Percentiles rank a stretch among this genome's conserved stretches.
Conservation (phyloP, 1,284 basidiomycete genomes). For the Rhodotorula sp. region DNA sequence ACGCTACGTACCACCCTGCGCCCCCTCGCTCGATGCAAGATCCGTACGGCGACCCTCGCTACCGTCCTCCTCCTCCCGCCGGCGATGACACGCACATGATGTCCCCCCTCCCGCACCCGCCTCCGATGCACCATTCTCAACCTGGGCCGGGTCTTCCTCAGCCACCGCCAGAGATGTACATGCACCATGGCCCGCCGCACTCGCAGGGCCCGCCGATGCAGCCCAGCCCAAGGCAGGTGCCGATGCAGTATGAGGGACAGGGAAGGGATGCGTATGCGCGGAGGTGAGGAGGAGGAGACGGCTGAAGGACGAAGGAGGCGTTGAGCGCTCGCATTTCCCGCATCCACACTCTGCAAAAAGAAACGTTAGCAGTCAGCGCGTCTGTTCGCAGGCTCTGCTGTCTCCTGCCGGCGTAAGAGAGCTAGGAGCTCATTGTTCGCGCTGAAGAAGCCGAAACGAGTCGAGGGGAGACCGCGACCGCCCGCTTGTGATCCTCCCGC, state of each 20-base stretch:
- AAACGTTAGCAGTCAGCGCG: too few species aligned
- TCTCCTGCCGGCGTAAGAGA: too few species aligned
- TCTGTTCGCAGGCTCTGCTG: not conserved
- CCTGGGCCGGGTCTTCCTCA: conserved; percentile 2
- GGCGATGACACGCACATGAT: conserved; percentile 20
- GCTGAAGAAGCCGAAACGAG: not conserved
- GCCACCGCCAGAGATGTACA: conserved; percentile 14
- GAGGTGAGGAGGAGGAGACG: not conserved
- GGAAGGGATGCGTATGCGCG: conserved; percentile 3
- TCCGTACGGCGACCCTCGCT: conserved; percentile 4
- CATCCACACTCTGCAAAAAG: not conserved
- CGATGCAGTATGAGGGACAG: not conserved
- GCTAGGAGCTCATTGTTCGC: too few species aligned
- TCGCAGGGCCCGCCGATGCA: not conserved
- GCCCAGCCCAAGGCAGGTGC: not conserved
- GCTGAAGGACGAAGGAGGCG: not conserved
- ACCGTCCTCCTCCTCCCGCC: not conserved
- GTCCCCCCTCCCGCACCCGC: not conserved
- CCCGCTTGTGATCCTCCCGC: not conserved
- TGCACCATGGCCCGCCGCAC: conserved; percentile 2
- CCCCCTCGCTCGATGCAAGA: conserved; percentile 5
- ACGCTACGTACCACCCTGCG: not conserved
- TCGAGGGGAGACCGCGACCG: too few species aligned
- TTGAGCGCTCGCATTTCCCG: not conserved
- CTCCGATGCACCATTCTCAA: not conserved